Percentiles rank a stretch among this genome's conserved stretches.
Conservation (phyloP, 2,329 filamentous ascomycete genomes). For the Aspergillus novoparasiticus region DNA sequence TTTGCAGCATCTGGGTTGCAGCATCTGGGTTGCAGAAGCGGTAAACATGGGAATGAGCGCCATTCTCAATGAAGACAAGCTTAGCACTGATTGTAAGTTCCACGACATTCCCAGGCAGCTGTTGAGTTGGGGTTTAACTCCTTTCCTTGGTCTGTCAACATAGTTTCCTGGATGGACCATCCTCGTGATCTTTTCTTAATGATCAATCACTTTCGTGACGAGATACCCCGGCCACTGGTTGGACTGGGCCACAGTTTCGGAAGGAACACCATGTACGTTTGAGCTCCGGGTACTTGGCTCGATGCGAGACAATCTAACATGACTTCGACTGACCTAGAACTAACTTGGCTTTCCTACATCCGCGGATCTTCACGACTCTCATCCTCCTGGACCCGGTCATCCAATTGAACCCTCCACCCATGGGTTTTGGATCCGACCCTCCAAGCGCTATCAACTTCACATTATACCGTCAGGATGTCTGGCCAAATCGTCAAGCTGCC, state of each 20-base stretch:
- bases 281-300: no score
- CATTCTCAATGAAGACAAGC: conserved; percentile 14
- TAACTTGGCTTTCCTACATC: conserved; percentile 3
- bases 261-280: no score
- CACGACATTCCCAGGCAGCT: not conserved
- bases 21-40: conserved; percentile 16
- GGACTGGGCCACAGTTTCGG: conserved; percentile 21
- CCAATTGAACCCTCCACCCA: conserved; percentile 6
- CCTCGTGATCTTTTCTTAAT: conserved; percentile 18
- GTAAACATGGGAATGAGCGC: conserved; percentile 12
- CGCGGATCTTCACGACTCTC: conserved; percentile 8
- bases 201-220: conserved; percentile 19
- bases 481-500: conserved; percentile 10
- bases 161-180: conserved; percentile 19
- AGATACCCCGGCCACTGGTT: conserved; percentile 20
- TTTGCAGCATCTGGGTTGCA: conserved; percentile 14
- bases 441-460: conserved; percentile 1
- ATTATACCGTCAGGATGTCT: conserved; percentile 7
- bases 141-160: no score
- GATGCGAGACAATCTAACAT: no score
- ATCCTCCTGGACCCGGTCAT: conserved; percentile 16
- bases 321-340: not conserved
- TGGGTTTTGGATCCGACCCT: conserved; percentile 4
- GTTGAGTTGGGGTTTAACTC: no score
- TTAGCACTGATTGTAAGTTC: conserved; percentile 11